Base-by-base conservation (phyloP, 805 yeast species). In the Ogataea pilisensis region DNA sequence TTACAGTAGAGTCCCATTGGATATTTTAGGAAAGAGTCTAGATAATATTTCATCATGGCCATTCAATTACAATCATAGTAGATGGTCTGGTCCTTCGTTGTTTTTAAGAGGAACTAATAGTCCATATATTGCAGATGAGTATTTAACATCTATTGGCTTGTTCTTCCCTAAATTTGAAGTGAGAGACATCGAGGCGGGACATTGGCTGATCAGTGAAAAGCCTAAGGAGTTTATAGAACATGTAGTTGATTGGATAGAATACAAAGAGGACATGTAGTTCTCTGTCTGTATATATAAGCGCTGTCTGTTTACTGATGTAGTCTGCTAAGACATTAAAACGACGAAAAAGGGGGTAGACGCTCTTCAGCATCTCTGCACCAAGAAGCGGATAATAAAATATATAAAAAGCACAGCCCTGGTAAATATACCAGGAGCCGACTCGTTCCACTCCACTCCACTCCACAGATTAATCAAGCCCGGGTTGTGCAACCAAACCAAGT, bases 121-220 rank as follows among this genome's bases (percentile, higher is more conserved):
- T 1, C 62, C 68, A 5, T 90, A 87, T 57, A 81, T 91, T 16
- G 82, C 95, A 0, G 97, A 90, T 59, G 96, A 89, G 45, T 76
- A 75, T 21, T 59, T 89, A 18, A 81, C 85, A 0, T 76, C 75
- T 16, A 82, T 88, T 37, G 95, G 90, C 1, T 64, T 66, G 41
- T 85, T 76, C 55, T 91, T 88, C 64, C 97, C 97, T 0, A 67
- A 70, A 20, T 88, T 88, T 55, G 85, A 78, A 45, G 64, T 85
- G 12, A 69, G 75, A 34, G 95, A 85, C 54, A 67, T 93, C 19
- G 82, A 86, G 16, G 77, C 90, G 0, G 96, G 96, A 2, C 99
- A 91, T 61, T 91, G 97, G 96, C 76, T 90, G 13, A 87, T 87
- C 49, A 78, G 87, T 31, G 97, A 91, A 56, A 82, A 83, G 50